Percentiles rank a stretch among this genome's conserved stretches.
phyloP scores from a whole-genome alignment of 2,329 filamentous ascomycete genomes.

The Phoma sp. region DNA sequence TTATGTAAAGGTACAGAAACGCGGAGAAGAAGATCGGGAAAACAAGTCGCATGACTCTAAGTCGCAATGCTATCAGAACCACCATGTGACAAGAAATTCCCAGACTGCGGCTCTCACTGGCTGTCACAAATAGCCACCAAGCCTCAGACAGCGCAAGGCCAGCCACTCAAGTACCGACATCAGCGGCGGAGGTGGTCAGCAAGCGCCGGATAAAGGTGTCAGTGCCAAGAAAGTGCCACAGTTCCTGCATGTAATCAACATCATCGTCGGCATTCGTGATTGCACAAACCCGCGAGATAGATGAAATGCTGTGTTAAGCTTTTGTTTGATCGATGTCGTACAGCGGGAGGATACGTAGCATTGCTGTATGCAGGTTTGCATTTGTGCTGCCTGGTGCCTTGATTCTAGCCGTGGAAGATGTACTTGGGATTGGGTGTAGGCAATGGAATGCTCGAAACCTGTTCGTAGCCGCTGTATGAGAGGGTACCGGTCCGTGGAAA shows the following conservation, averaged over 20 bases:
- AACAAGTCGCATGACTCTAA: neutral
- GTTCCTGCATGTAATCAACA: conserved; percentile 10
- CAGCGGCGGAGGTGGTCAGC: conserved; percentile 12
- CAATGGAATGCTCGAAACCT: neutral
- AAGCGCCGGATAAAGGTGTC: conserved; percentile 2
- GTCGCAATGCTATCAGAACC: neutral
- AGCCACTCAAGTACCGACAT: neutral
- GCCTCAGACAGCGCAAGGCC: neutral
- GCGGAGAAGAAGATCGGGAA: neutral
- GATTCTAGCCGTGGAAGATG: neutral
- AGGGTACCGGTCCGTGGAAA: too few species aligned
- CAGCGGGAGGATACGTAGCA: neutral
- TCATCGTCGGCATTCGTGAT: neutral
- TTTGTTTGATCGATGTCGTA: neutral
- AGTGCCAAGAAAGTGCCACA: conserved; percentile 6
- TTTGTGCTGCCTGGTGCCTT: neutral
- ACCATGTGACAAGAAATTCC: neutral
- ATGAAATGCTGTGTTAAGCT: neutral
- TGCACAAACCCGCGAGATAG: neutral
- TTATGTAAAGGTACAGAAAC: neutral
- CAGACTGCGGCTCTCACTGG: neutral
- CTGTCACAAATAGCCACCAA: conserved; percentile 7
- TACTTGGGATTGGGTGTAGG: too few species aligned
- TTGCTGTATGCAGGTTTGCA: neutral
- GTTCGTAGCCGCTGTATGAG: neutral